Percentiles rank a stretch among this genome's conserved stretches.
Conservation (phyloP, 129 eudicot genomes). For the Helianthus tuberosus region DNA sequence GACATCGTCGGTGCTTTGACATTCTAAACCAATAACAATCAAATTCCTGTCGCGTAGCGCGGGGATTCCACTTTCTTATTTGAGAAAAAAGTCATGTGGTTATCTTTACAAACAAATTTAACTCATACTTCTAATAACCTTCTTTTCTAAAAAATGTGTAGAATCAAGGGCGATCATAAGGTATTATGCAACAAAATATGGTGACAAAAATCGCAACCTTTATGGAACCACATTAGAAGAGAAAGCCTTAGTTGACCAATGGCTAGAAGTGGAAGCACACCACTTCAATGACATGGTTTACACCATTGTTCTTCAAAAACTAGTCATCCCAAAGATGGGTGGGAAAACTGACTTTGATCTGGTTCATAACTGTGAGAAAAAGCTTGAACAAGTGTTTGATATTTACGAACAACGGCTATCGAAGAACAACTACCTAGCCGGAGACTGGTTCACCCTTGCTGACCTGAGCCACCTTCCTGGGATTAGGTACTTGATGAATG, state of each 20-base stretch:
- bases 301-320: slow-evolving; percentile 65
- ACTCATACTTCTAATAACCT: not conserved
- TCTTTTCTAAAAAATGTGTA: slow-evolving; percentile 6
- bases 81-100: not conserved
- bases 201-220: slow-evolving; percentile 38
- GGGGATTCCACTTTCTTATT: too few species aligned
- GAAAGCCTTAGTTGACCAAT: slow-evolving; percentile 75
- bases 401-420: slow-evolving; percentile 66
- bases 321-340: slow-evolving; percentile 70
- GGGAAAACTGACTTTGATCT: slow-evolving; percentile 45
- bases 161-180: slow-evolving; percentile 88
- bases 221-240: slow-evolving; percentile 73
- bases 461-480: slow-evolving; percentile 80
- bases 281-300: slow-evolving; percentile 69
- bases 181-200: slow-evolving; percentile 67
- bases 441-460: slow-evolving; percentile 60
- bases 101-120: not conserved
- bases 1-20: too few species aligned
- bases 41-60: too few species aligned
- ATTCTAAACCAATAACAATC: too few species aligned
- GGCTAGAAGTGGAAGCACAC: slow-evolving; percentile 87
- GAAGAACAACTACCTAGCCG: slow-evolving; percentile 54
- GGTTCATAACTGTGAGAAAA: slow-evolving; percentile 40
- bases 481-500: slow-evolving; percentile 59
- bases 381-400: slow-evolving; percentile 63